Percentiles rank a stretch among this genome's conserved stretches.
phyloP scores from a whole-genome alignment of 345 rosid genomes.

The Streptanthus diversifolius region DNA sequence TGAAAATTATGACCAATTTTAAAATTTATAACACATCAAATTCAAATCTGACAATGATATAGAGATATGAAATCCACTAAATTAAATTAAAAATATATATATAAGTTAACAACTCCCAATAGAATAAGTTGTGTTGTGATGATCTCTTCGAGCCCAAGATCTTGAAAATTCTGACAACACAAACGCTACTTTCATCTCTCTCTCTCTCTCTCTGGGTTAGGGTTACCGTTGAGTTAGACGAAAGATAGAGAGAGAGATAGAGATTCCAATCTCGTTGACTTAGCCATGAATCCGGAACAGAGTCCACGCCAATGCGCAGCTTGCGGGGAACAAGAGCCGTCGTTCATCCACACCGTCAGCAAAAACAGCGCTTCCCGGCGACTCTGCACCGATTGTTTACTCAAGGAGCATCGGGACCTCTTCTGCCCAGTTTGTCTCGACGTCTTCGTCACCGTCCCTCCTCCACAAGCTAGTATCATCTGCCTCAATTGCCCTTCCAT shows the following conservation, averaged over 20 bases:
- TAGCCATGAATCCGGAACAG: constrained; percentile 35
- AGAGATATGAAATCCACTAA: too few species aligned
- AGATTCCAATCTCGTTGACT: constrained; percentile 7
- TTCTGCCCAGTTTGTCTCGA: constrained; percentile 55
- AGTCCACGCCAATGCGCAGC: constrained; percentile 33
- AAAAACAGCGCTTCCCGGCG: constrained; percentile 35
- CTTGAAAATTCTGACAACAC: constrained; percentile 18
- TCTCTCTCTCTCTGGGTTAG: constrained; percentile 6
- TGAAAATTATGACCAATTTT: too few species aligned
- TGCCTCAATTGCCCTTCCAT: constrained; percentile 50
- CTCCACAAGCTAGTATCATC: constrained; percentile 26
- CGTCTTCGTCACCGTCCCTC: constrained; percentile 19
- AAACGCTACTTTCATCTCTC: constrained; percentile 16
- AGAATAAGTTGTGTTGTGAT: constrained; percentile 5
- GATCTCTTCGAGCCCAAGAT: constrained; percentile 10
- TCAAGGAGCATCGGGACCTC: constrained; percentile 38
- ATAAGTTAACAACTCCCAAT: constrained; percentile 7
- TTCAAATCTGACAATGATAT: too few species aligned
- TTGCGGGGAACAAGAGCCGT: constrained; percentile 35
- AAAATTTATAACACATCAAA: too few species aligned
- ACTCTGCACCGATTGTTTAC: constrained; percentile 52
- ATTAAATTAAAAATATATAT: too few species aligned
- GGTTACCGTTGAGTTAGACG: constrained; percentile 22
- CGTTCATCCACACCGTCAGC: constrained; percentile 42
- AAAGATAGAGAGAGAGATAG: neutral